These are phyloP conservation scores for Rhododendron mucronatum DNA, from an alignment of 148 eudicot species.

Conservation along the genomic window DNA sequence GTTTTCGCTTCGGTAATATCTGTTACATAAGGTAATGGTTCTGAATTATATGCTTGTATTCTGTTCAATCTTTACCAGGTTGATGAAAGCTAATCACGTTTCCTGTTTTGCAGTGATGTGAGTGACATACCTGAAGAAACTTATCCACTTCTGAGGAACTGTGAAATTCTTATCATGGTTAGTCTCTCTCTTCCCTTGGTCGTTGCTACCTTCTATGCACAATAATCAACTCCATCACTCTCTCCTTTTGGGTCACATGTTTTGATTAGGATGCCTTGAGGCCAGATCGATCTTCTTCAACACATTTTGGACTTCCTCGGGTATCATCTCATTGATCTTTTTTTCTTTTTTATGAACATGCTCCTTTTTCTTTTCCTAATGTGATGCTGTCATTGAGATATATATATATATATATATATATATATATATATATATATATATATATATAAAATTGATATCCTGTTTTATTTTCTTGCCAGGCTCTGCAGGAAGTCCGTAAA, in stretches of 20 bases:
- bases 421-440: no score
- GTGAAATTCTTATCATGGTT: constrained; percentile 86
- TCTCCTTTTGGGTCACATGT: neutral
- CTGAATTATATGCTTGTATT: neutral
- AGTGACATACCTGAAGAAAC: constrained; percentile 97
- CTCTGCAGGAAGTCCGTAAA: constrained; percentile 88
- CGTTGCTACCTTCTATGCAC: neutral
- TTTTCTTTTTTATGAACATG: neutral
- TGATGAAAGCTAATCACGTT: neutral
- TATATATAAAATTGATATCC: neutral
- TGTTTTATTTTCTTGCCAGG: constrained; percentile 37
- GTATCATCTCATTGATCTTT: constrained; percentile 30
- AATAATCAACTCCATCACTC: neutral
- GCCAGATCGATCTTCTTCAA: constrained; percentile 91
- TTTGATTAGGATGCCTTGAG: constrained; percentile 76
- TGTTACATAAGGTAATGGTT: constrained; percentile 84
- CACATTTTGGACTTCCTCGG: constrained; percentile 98
- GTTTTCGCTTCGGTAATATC: constrained; percentile 81
- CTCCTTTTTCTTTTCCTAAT: neutral
- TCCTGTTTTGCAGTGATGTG: constrained; percentile 61
- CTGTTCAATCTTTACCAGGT: neutral
- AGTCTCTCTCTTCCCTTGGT: constrained; percentile 5
- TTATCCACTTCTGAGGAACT: constrained; percentile 78
- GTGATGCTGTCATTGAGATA: neutral
- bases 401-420: no score